Evolutionary conservation across 176 grass and related monocot genomes (phyloP), one percentile per base, ranked within the genome.

Genomic region (Secale cereale): DNA sequence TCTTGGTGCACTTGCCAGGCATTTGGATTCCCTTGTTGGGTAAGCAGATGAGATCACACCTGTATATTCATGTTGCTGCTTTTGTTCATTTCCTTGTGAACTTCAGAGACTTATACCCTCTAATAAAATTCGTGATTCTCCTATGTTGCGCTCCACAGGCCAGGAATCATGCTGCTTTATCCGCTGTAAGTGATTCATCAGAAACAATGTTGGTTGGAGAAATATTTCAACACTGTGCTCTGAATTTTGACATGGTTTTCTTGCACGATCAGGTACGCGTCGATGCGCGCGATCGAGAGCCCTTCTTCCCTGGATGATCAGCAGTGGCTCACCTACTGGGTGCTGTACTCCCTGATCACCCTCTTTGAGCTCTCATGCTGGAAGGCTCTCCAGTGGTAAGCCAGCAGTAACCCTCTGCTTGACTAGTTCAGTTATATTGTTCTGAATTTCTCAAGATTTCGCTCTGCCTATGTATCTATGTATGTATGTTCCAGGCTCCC

Each of bases 241-340:
- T 76, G 33, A 84, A 46, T 71, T 32, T 12, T 82, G 26, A 65
- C n/a, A 30, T 7, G 12, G 13, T n/a, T 69, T 48, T 37, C 23
- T 19, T 28, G 27, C 29, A 70, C 26, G n/a, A 85, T 78, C 57
- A 99, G 97, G 27, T 99, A 96, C 20, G 91, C 97, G 7, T 96
- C 97, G 1, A 90, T 92, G 87, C 97, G 93, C 12, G 97, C 97
- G n/a, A 99, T 99, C 39, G 97, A 99, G 88, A 94, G 90, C 81
- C 93, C 97, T 71, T 94, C 97, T 64, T 7, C 79, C 40, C 54
- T 99, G 63, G 97, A 99, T 78, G 97, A 99, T 78, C 97, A 99
- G 88, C 97, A 99, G 67, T 99, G 97, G 97, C 93, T 99, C 35
- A 96, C 97, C 29, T 99, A 99, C 80, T 99, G 97, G 97, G 78